Base-by-base conservation (phyloP, 768 basidiomycete genomes). In the Leucocoprinus sp. region DNA sequence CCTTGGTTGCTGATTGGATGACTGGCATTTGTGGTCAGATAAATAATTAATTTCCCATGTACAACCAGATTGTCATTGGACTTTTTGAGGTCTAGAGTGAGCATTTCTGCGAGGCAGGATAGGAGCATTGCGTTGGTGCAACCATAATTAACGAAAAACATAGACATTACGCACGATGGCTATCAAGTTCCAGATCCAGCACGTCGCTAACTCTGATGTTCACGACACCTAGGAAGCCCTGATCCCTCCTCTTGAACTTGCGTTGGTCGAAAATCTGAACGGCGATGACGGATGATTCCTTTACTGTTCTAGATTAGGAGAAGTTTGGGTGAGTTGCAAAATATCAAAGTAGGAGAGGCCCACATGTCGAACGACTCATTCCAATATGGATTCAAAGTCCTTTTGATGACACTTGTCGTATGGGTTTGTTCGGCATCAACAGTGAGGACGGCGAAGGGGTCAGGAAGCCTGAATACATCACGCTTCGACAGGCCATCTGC, bases 201-300 rank as follows among this genome's bases (percentile, higher is more conserved):
- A 85, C 84, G 64, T 93, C 88, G 60, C 82, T 78, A 50, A 98
- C 90, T 54, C 84, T 78, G 53, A 98, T 76, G 61, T 99, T 99
- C 55, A 98, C 93, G 11, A 98, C 95, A 27, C 96, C 96, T 43
- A 99, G 71, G 65, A 99, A 99, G 1, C 96, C 96, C 61, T 98
- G 96, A 62, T 99, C 96, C 57, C 85, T 82, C 65, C 88, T 77
- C 74, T 99, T 99, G 72, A 98, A 98, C 67, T 99, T 99, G 64
- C 92, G 83, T 65, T 98, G 95, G 67, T 99, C 96, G 55, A 98
- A 98, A 56, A 98, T 96, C 67, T 99, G 96, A 1, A 98, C 93
- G 4, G 92, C 91, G 48, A 99, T 79, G 38, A 98, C 89, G 14
- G 93, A 97, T n/a, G 89, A 91, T 55, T 99, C 96, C 63, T 93